Evolutionary conservation across 1,284 basidiomycete genomes (phyloP).

Genomic region (Violaceomyces palustris): DNA sequence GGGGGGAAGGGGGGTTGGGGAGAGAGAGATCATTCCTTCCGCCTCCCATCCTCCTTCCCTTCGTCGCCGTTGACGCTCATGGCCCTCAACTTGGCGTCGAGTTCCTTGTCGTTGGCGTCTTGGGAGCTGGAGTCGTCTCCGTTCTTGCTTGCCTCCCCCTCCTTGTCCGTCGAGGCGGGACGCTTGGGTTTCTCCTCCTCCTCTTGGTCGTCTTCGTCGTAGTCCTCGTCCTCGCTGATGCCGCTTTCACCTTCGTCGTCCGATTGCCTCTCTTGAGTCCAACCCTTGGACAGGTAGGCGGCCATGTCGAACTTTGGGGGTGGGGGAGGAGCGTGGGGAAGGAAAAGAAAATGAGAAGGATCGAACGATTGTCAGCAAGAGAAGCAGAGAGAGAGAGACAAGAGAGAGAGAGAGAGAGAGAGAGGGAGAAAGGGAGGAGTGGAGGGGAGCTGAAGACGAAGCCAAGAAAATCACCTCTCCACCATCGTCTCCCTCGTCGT

Average conservation of each 20-base stretch:
- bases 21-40: no score
- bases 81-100: no score
- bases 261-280: conserved; percentile 43
- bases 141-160: no score
- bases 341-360: not conserved
- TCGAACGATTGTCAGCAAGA: not conserved
- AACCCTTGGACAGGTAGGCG: conserved; percentile 41
- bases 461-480: conserved; percentile 6
- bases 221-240: conserved; percentile 17
- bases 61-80: no score
- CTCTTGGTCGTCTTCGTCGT: not conserved
- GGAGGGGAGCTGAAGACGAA: not conserved
- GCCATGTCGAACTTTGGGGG: conserved; percentile 33
- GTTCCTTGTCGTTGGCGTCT: no score
- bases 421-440: not conserved
- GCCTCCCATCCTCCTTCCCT: no score
- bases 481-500: conserved; percentile 62
- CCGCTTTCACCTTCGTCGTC: conserved; percentile 18
- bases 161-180: no score
- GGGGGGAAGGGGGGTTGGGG: no score
- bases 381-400: no score
- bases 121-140: no score
- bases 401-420: no score
- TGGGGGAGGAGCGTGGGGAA: not conserved
- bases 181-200: not conserved